Evolutionary conservation across 148 eudicot species (phyloP), one percentile per base, ranked within the genome.

Genomic region (Agrostemma githago): DNA sequence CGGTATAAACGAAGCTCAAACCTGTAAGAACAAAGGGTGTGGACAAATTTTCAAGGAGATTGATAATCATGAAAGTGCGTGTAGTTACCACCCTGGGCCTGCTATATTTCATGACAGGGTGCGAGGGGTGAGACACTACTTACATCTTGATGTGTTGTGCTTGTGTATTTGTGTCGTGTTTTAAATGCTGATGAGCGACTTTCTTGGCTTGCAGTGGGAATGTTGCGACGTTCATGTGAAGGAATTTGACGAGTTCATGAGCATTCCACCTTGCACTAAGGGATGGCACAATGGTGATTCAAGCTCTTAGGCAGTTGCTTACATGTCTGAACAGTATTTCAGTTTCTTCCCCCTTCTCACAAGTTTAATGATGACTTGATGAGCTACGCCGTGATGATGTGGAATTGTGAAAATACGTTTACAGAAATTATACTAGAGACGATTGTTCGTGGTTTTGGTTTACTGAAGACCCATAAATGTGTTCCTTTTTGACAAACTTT

Each of bases 221-320:
- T 94, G 98, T 68, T 94, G 98, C 71, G 91, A 94, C 76, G 73
- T 94, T 82, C 97, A 88, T 82, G 98, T 91, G 61, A 87, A 87
- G 83, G 98, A 94, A 76, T 94, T 94, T 34, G 98, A 94, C n/a
- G 97, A 94, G 87, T 94, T 94, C 83, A 88, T 91, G 89, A 78
- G 76, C 82, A 94, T 94, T 44, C 92, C 92, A 16, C 92, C 98
- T 44, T 94, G 98, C 84, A 43, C 93, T 40, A 89, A 85, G 82
- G 98, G 98, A 54, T 94, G 98, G 98, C 98, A 91, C 91, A 81
- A 86, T 83, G 95, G 91, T 5, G 81, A 94, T 77, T 84, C 97
- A 63, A 74, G 61, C 39, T 76, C 88, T 5, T 89, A 79, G 79
- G 69, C 9, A 63, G 42, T 6, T 9, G 56, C 9, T 17, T 10